phyloP scores from a whole-genome alignment of 1,139 yeast genomes.

The Sugiyamaella novakii region DNA sequence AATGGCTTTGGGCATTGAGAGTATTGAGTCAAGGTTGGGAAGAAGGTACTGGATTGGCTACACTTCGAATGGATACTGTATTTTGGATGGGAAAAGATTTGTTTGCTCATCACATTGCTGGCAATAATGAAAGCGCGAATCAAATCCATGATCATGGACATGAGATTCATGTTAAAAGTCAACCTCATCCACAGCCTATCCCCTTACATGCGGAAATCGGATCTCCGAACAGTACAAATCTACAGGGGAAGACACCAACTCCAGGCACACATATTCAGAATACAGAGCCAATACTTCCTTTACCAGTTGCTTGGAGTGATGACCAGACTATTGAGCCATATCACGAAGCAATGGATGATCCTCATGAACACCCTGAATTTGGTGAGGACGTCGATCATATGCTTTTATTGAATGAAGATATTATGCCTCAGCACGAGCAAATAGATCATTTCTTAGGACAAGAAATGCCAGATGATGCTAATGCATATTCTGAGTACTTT shows the following conservation, averaged over 20 bases:
- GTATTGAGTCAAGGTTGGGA: slow-evolving; percentile 41
- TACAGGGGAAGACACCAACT: not conserved
- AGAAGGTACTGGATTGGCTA: slow-evolving; percentile 44
- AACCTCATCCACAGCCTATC: too few species aligned
- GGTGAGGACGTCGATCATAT: slow-evolving; percentile 26
- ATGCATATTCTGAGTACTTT: slow-evolving; percentile 31
- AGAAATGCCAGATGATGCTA: slow-evolving; percentile 28
- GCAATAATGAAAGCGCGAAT: slow-evolving; percentile 5
- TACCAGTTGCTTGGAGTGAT: slow-evolving; percentile 19
- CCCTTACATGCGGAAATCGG: not conserved
- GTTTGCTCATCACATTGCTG: slow-evolving; percentile 20
- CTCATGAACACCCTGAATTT: slow-evolving; percentile 18
- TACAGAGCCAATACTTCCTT: slow-evolving; percentile 7
- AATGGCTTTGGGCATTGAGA: slow-evolving; percentile 40
- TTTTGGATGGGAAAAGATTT: slow-evolving; percentile 38
- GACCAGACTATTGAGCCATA: slow-evolving; percentile 22
- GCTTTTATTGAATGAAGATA: slow-evolving; percentile 34
- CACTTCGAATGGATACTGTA: slow-evolving; percentile 41
- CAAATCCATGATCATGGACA: not conserved
- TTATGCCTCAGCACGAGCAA: slow-evolving; percentile 36
- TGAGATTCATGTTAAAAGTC: not conserved
- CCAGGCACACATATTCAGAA: not conserved
- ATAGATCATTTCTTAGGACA: slow-evolving; percentile 28
- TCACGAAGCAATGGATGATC: slow-evolving; percentile 15
- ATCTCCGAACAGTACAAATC: not conserved